Evolutionary conservation across 1,284 basidiomycete species (phyloP).

Genomic region (Melampsora medusae): DNA sequence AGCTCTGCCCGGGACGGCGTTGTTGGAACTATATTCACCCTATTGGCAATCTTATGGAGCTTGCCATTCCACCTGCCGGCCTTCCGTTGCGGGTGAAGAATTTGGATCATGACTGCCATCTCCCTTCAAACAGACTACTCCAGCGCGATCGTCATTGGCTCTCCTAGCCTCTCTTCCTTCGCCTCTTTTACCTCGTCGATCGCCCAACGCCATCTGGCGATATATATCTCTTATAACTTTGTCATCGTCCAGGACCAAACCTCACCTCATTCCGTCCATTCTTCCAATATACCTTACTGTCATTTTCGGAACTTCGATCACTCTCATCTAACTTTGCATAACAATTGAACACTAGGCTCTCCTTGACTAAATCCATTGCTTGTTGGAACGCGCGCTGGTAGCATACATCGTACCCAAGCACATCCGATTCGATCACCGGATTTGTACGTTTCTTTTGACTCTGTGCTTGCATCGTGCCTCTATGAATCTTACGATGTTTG

Average conservation of each 20-base stretch:
- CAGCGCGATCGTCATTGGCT: not conserved
- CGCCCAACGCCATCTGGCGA: not conserved
- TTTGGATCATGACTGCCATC: constrained; percentile 4
- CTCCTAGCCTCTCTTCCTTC: not conserved
- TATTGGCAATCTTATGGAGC: too few species aligned
- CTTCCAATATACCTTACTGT: not conserved
- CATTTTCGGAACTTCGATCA: not conserved
- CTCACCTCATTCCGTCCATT: not conserved
- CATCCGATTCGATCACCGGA: not conserved
- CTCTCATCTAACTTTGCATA: not conserved
- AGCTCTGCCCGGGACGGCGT: too few species aligned
- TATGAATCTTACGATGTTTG: not conserved
- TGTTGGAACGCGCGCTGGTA: not conserved
- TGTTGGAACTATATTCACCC: too few species aligned
- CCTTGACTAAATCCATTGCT: not conserved
- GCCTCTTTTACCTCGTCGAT: constrained; percentile 2
- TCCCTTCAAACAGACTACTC: not conserved
- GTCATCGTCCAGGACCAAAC: not conserved
- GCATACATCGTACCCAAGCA: not conserved
- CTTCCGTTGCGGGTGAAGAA: not conserved
- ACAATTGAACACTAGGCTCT: not conserved
- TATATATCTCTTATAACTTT: not conserved
- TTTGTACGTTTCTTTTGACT: not conserved
- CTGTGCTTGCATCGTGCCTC: not conserved
- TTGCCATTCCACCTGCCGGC: too few species aligned